Base-by-base conservation (phyloP, 2,329 filamentous ascomycete species). In the Scytalidium lignicola region DNA sequence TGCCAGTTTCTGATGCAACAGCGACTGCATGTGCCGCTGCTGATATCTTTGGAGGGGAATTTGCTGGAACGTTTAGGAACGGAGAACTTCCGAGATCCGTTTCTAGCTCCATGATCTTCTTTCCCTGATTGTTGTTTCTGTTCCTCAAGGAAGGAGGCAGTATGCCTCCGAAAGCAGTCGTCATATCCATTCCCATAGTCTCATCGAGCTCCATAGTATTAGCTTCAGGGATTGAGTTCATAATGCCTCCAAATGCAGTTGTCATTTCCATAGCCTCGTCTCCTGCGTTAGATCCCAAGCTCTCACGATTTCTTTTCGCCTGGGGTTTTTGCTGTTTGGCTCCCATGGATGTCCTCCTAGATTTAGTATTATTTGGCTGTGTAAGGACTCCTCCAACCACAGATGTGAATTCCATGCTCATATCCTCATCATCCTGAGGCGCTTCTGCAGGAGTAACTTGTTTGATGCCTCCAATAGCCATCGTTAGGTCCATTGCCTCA, bases 401-500 rank as follows among this genome's bases (percentile, higher is more conserved):
- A 2, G 81, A 79, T 1, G 85, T 88, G 50, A 90, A 75, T 59
- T 90, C 87, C 85, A 90, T 90, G 0, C 86, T 88, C 74, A 90
- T 82, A 41, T 90, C 86, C 56, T 85, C 82, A 41, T 85, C 78
- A 47, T 74, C 67, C 2, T 71, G 65, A 15, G 68, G 63, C 2
- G 63, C 58, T 21, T 70, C 61, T 3, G 58, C 61, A 19, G 59
- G 53, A 20, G 62, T 52, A 17, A 58, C 50, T 26, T 65, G 63
- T 44, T 70, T 59, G 43, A 83, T 82, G 9, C 76, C 73, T 5
- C 80, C 80, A 40, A 82, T 69, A 6, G 74, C 74, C 32, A 67
- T 70, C 2, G 80, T 83, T 53, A 82, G 73, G 23, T 82, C 78
- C 77, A 80, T 80, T 2, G 66, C 67, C 53, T 64, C 65, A 37